Evolutionary conservation across 441 rosid species (phyloP).

Genomic region (Erysimum cheiri): DNA sequence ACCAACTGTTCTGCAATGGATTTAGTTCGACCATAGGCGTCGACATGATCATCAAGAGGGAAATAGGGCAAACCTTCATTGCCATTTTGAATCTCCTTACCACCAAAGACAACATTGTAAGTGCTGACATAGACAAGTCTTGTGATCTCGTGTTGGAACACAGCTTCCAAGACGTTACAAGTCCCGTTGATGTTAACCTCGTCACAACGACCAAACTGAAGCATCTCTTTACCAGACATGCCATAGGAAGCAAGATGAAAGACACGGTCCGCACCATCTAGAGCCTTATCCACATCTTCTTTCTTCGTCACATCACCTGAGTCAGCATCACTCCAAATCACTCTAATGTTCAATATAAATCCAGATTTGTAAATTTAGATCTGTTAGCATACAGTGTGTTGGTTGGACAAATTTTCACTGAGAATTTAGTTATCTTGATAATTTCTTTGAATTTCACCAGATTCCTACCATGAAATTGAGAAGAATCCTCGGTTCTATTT

Average conservation of each 20-base stretch:
- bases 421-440: neutral
- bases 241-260: slow-evolving; percentile 94
- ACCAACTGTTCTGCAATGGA: slow-evolving; percentile 88
- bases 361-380: neutral
- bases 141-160: slow-evolving; percentile 61
- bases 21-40: slow-evolving; percentile 81
- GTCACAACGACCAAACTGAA: slow-evolving; percentile 79
- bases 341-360: neutral
- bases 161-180: slow-evolving; percentile 75
- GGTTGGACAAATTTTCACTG: too few species aligned
- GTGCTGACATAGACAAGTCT: slow-evolving; percentile 91
- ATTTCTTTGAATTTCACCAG: neutral
- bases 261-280: slow-evolving; percentile 76
- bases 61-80: slow-evolving; percentile 80
- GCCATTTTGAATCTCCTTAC: slow-evolving; percentile 82
- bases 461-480: slow-evolving; percentile 30
- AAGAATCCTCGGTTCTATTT: slow-evolving; percentile 31
- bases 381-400: too few species aligned
- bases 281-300: slow-evolving; percentile 68
- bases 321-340: slow-evolving; percentile 16
- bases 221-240: slow-evolving; percentile 95
- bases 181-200: slow-evolving; percentile 87
- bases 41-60: slow-evolving; percentile 79
- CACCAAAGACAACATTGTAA: slow-evolving; percentile 91
- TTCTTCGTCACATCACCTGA: slow-evolving; percentile 67